Conservation (phyloP, 2,329 filamentous ascomycete genomes). For the Neofusicoccum laricinum region DNA sequence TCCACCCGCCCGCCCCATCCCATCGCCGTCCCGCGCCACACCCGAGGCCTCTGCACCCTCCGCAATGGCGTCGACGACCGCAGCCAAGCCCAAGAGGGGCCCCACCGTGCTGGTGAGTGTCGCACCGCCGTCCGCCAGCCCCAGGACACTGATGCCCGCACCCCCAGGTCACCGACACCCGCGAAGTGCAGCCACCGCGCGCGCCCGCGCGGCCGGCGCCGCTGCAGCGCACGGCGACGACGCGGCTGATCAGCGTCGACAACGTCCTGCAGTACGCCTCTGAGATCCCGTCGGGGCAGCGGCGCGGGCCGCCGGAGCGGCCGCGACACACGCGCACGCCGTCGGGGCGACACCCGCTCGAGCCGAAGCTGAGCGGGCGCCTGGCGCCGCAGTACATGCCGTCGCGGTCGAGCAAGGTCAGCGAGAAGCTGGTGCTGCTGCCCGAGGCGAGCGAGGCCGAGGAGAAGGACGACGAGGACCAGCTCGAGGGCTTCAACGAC, state of each 20-base stretch:
- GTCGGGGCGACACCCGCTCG: constrained; percentile 50
- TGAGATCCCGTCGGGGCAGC: constrained; percentile 92
- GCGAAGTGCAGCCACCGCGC: constrained; percentile 38
- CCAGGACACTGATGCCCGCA: background rate
- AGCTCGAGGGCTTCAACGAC: constrained; percentile 55
- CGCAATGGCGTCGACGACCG: constrained; percentile 12
- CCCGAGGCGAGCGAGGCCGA: constrained; percentile 67
- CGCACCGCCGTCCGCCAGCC: constrained; percentile 14
- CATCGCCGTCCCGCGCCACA: background rate
- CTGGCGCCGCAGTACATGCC: constrained; percentile 64
- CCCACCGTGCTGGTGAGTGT: constrained; percentile 59
- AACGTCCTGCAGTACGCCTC: constrained; percentile 92
- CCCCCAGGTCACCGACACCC: constrained; percentile 55
- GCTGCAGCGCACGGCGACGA: constrained; percentile 49
- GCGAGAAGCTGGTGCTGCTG: constrained; percentile 92
- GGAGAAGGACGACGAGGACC: constrained; percentile 44
- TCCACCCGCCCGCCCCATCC: background rate
- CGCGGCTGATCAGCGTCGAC: constrained; percentile 78
- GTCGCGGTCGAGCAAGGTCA: constrained; percentile 86
- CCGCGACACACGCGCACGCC: constrained; percentile 49
- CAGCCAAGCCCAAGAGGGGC: constrained; percentile 46
- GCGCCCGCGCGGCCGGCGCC: constrained; percentile 33
- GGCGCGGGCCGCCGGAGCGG: constrained; percentile 62
- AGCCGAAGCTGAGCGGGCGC: constrained; percentile 56
- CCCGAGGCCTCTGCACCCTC: background rate